phyloP scores from a whole-genome alignment of 2,329 filamentous ascomycete genomes.

The Cercospora citrullina region DNA sequence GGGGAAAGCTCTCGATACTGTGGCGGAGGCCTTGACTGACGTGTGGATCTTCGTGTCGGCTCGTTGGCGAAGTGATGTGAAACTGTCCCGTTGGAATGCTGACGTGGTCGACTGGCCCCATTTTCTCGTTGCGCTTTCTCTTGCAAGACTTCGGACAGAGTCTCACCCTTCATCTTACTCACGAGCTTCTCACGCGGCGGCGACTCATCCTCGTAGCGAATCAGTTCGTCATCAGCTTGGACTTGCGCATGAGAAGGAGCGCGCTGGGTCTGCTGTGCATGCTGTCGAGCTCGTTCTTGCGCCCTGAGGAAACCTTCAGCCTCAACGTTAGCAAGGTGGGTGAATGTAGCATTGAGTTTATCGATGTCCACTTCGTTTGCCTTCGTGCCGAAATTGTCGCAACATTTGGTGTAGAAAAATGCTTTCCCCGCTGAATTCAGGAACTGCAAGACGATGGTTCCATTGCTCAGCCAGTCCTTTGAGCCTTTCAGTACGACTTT shows the following conservation, averaged over 20 bases:
- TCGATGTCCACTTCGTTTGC: not conserved
- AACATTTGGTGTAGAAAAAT: not conserved
- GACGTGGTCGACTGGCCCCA: not conserved
- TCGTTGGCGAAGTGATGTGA: constrained; percentile 14
- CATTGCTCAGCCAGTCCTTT: constrained; percentile 4
- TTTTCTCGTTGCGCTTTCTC: not conserved
- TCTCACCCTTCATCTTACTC: constrained; percentile 12
- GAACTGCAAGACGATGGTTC: constrained; percentile 20
- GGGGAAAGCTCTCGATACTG: constrained; percentile 16
- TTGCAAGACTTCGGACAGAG: not conserved
- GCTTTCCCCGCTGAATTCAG: not conserved
- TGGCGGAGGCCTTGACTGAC: constrained; percentile 22
- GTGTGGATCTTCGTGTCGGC: constrained; percentile 23
- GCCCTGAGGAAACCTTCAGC: not conserved
- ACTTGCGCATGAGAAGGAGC: not conserved
- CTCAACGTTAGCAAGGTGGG: not conserved
- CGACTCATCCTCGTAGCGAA: constrained; percentile 12
- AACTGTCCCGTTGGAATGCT: not conserved
- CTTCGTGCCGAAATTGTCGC: not conserved
- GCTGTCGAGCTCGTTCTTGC: not conserved
- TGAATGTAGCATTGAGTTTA: not conserved
- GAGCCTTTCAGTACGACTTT: constrained; percentile 19
- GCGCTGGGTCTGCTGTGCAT: not conserved
- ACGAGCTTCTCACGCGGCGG: not conserved
- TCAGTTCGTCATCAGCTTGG: constrained; percentile 15